Evolutionary conservation across 495 filamentous ascomycete species (phyloP), one percentile per base, ranked within the genome.

Genomic region (Pseudevernia furfuracea): DNA sequence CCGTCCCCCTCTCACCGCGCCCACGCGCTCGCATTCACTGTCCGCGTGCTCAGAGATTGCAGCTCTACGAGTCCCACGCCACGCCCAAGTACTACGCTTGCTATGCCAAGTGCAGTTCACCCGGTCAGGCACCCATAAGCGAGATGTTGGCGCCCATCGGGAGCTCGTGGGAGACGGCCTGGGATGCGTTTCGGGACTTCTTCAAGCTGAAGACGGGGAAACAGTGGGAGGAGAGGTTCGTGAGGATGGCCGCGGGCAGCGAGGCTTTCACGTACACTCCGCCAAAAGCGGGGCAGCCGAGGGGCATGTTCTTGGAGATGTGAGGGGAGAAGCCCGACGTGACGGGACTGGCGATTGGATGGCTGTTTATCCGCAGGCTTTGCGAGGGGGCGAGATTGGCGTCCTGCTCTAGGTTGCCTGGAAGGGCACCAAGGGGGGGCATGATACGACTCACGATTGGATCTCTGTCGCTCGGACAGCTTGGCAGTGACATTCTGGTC

Each of bases 171-270:
- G 70, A 73, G 1, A 30, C 62, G 10, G 83, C 82, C 10, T 74
- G 81, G 36, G 66, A 34, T 0, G 70, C 70, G 0, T 89, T 89
- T 70, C 74, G 76, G 67, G n/a, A 55, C 0, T 84, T 85, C 67
- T 90, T 89, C 73, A 64, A 72, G 17, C 67, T 72, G 4, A 81
- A 85, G 69, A 83, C 84, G 0, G 80, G 82, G 1, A 74, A 79
- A 15, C 61, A 71, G 11, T 90, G 87, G 87, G 76, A 81, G 1
- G 64, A 83, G 37, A 77, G 84, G 39, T 53, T 66, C 1, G 37
- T 30, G 43, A 12, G n/a, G 32, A 56, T 5, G 36, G 39, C 30
- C 11, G 19, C 14, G 37, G 62, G 43, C 1, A 32, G 7, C 7
- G 36, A 60, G n/a, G 66, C 28, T 7, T 69, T 66, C 41, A 30